Base-by-base conservation (phyloP, 2,329 filamentous ascomycete species). In the Arthrobotrys sphaeroides region DNA sequence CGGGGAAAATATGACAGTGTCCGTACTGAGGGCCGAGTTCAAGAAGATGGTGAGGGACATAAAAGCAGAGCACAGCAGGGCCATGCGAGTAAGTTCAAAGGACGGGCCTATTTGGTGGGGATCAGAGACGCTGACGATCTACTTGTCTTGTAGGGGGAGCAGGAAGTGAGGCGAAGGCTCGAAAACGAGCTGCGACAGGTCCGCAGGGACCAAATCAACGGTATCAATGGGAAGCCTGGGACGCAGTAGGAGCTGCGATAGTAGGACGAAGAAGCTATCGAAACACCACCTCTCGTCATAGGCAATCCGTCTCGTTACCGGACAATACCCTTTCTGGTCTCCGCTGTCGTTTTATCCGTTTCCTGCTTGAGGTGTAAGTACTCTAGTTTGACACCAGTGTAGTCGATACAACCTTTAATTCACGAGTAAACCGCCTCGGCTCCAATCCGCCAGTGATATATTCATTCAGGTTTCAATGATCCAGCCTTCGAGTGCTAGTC, bases 31-130 rank as follows among this genome's bases (percentile, higher is more conserved):
- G 82, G 89, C 89, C 77, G 90, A 92, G 81, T 92, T 92, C 81
- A 91, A 91, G 84, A 91, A 90, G 84, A 92, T 92, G 90, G 91
- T 92, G 90, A 86, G 89, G 77, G 90, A 92, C 80, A 88, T 88
- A 53, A 87, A 90, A 76, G 85, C 86, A 0, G 90, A 92, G 81
- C 89, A 87, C 76, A 83, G 88, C 79, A 90, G 87, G 82, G 84
- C 86, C 73, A 80, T 92, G 68, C 88, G 87, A 84, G 90, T 91
- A 82, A 83, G 88, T 84, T 76, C 26, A n/a, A 13, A 33, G 45
- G 38, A 2, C 9, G 51, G n/a, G 45, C 20, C 20, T 10, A 26
- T 4, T 18, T 31, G 3, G 24, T n/a, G 22, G 22, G 31, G 1
- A 16, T 31, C 10, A 24, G 10, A 36, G 13, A 38, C 40, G 5